phyloP scores from a whole-genome alignment of 345 rosid species.

The Microcos paniculata region DNA sequence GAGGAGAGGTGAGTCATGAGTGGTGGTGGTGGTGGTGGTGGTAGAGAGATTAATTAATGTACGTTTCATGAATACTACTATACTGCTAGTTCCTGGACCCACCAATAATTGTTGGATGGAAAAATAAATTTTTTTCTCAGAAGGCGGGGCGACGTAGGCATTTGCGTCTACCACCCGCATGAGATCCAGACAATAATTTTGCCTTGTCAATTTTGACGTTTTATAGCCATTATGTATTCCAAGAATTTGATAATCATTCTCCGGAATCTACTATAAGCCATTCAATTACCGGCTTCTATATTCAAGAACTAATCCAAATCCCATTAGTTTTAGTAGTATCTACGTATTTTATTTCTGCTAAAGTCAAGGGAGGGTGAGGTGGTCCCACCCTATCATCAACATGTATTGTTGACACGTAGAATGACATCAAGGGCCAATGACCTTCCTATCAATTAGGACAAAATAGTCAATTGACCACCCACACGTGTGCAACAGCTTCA shows the following conservation, averaged over 20 bases:
- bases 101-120: background rate
- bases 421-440: background rate
- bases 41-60: background rate
- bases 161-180: background rate
- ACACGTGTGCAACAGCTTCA: background rate
- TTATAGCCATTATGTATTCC: too few relatives aligned
- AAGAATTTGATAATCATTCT: too few relatives aligned
- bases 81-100: too few relatives aligned
- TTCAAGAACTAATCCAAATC: too few relatives aligned
- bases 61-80: too few relatives aligned
- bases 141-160: background rate
- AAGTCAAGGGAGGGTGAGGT: background rate
- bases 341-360: too few relatives aligned
- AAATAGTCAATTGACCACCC: background rate
- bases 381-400: background rate
- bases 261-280: too few relatives aligned
- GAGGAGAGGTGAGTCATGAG: background rate
- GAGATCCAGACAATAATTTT: background rate
- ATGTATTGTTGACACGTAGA: slow-evolving; percentile 6
- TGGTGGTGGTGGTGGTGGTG: background rate
- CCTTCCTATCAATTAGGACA: background rate
- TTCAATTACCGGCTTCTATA: too few relatives aligned
- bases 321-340: too few relatives aligned
- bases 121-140: background rate
- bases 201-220: too few relatives aligned